Conservation (phyloP, 2,329 filamentous ascomycete genomes). For the Claviceps lovelessii region DNA sequence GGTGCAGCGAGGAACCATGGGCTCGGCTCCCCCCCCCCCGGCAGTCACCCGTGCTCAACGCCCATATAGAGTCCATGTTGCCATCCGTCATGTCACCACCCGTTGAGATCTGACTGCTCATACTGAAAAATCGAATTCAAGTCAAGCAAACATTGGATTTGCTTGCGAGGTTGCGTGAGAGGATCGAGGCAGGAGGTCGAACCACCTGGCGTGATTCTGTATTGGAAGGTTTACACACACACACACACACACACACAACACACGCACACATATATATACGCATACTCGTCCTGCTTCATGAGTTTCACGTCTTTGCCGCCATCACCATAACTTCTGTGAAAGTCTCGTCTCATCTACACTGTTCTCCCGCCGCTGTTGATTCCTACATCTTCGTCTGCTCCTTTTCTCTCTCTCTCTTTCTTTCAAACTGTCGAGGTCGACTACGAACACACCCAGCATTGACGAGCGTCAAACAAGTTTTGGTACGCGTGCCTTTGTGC, state of each 20-base stretch:
- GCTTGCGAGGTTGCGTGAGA: not conserved
- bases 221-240: not conserved
- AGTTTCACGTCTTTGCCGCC: not conserved
- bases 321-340: not conserved
- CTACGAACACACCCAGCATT: not conserved
- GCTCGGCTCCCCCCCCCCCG: not conserved
- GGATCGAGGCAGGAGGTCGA: not conserved
- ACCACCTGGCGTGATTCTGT: not conserved
- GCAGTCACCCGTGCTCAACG: not conserved
- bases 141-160: not conserved
- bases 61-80: not conserved
- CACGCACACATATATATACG: not conserved
- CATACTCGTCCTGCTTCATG: not conserved
- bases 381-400: not conserved
- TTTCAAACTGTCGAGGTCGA: not conserved
- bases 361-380: not conserved
- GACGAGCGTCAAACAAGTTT: not conserved
- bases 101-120: slow-evolving; percentile 1
- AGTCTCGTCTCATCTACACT: not conserved
- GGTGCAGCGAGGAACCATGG: not conserved
- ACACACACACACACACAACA: not conserved
- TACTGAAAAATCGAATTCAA: not conserved
- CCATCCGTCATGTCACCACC: slow-evolving; percentile 1
- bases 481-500: not conserved
- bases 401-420: not conserved